phyloP scores from a whole-genome alignment of 2,329 filamentous ascomycete species.

The Stemphylium lycopersici region DNA sequence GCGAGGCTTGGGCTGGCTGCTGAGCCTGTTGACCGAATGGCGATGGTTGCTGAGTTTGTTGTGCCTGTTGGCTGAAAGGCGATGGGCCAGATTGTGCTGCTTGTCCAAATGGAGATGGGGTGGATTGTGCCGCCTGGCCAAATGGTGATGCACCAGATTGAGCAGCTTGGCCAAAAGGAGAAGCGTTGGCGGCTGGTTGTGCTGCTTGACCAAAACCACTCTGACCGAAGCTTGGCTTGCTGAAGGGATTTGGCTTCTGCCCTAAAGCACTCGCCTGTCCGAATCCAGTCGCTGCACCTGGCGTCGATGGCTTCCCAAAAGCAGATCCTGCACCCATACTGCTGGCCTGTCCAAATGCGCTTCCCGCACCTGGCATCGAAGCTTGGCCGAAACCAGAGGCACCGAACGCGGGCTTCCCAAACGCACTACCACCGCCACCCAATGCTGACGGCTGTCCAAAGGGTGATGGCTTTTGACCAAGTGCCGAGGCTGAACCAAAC shows the following conservation, averaged over 20 bases:
- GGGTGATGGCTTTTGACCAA: constrained; percentile 29
- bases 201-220: constrained; percentile 54
- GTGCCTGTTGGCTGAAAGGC: constrained; percentile 14
- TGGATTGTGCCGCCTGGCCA: constrained; percentile 26
- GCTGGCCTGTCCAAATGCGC: constrained; percentile 30
- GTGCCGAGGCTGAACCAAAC: constrained; percentile 51
- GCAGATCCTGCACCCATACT: constrained; percentile 27
- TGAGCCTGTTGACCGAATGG: constrained; percentile 28
- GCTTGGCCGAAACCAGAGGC: constrained; percentile 50
- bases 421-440: constrained; percentile 38
- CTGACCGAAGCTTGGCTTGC: constrained; percentile 47
- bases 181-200: constrained; percentile 39
- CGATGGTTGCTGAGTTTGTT: constrained; percentile 19
- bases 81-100: constrained; percentile 21
- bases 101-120: constrained; percentile 33
- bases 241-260: constrained; percentile 47
- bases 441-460: constrained; percentile 41
- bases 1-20: constrained; percentile 14
- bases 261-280: constrained; percentile 39
- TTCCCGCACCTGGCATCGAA: constrained; percentile 34
- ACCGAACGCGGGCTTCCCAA: constrained; percentile 48
- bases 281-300: constrained; percentile 37
- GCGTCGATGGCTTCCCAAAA: constrained; percentile 45
- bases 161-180: constrained; percentile 43
- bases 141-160: constrained; percentile 41